Percentiles rank a stretch among this genome's conserved stretches.
These are phyloP conservation scores for Ascochyta koolunga DNA, from an alignment of 2,329 filamentous ascomycete species.

Conservation along the genomic window DNA sequence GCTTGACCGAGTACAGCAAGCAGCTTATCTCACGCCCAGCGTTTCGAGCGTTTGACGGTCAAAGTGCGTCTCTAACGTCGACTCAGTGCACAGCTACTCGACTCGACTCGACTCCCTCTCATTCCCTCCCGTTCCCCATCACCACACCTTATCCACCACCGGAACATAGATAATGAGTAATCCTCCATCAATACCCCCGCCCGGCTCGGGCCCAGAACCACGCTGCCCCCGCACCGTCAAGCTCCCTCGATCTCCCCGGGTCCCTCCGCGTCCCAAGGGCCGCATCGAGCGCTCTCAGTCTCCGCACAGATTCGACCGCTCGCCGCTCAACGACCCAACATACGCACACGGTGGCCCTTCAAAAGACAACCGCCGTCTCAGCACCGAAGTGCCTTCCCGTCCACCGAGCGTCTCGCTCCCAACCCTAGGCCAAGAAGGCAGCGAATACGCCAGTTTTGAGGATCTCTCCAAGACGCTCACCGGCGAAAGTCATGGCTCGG, in stretches of 20 bases:
- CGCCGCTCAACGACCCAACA: constrained; percentile 77
- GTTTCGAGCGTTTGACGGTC: constrained; percentile 27
- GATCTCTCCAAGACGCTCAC: constrained; percentile 44
- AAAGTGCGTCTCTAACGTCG: constrained; percentile 30
- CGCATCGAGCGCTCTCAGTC: constrained; percentile 76
- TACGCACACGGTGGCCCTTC: constrained; percentile 54
- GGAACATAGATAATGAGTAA: constrained; percentile 53
- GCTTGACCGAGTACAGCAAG: constrained; percentile 17
- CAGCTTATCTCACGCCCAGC: constrained; percentile 33
- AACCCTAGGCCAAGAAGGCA: constrained; percentile 86
- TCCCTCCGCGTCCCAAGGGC: constrained; percentile 79
- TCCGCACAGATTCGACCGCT: constrained; percentile 79
- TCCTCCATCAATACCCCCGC: constrained; percentile 62
- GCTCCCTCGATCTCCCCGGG: constrained; percentile 64
- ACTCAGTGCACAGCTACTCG: constrained; percentile 17
- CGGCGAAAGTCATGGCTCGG: constrained; percentile 50
- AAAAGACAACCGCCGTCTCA: constrained; percentile 44
- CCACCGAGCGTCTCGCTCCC: constrained; percentile 82
- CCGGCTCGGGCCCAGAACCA: constrained; percentile 61
- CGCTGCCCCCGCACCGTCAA: constrained; percentile 44
- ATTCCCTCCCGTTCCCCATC: constrained; percentile 3
- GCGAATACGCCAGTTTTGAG: constrained; percentile 77
- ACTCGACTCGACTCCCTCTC: no score
- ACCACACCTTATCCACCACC: constrained; percentile 19
- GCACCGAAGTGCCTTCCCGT: constrained; percentile 58